Conservation (phyloP, 1,284 basidiomycete genomes). For the Coriolopsis trogii region DNA sequence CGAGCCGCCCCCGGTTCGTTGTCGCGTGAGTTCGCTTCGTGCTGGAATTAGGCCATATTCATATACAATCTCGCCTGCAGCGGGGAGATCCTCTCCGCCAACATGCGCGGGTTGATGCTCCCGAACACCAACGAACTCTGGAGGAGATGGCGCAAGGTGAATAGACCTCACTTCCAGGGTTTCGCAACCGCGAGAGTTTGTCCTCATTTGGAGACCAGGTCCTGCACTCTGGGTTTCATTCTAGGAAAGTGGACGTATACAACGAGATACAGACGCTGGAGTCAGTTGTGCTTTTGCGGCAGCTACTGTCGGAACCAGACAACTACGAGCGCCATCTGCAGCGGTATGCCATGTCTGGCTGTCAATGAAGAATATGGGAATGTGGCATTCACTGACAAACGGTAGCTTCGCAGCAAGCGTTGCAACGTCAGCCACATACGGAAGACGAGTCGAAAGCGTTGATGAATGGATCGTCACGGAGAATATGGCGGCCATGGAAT, state of each 20-base stretch:
- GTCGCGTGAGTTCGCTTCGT: constrained; percentile 36
- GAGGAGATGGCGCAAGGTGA: constrained; percentile 53
- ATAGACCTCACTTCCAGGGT: not conserved
- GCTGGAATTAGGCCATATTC: too few relatives aligned
- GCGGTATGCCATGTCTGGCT: constrained; percentile 36
- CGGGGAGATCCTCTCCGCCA: constrained; percentile 51
- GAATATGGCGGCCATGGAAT: constrained; percentile 46
- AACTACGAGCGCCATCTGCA: constrained; percentile 47
- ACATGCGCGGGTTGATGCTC: constrained; percentile 51
- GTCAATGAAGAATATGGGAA: too few relatives aligned
- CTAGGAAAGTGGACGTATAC: constrained; percentile 45
- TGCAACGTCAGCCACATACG: constrained; percentile 49
- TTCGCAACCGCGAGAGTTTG: not conserved
- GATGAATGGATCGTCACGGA: constrained; percentile 51
- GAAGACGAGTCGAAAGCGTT: constrained; percentile 46
- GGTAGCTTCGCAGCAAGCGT: constrained; percentile 49
- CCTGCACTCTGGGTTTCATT: constrained; percentile 48
- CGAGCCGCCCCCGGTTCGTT: constrained; percentile 52
- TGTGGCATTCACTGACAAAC: not conserved
- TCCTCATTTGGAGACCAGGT: constrained; percentile 33
- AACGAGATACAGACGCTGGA: constrained; percentile 54
- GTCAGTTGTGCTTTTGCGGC: constrained; percentile 46
- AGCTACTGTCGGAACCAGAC: constrained; percentile 44
- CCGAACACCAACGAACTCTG: constrained; percentile 45
- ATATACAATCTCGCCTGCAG: too few relatives aligned